Evolutionary conservation across 768 basidiomycete genomes (phyloP).

Genomic region (Lanmaoa pseudosensibilis): DNA sequence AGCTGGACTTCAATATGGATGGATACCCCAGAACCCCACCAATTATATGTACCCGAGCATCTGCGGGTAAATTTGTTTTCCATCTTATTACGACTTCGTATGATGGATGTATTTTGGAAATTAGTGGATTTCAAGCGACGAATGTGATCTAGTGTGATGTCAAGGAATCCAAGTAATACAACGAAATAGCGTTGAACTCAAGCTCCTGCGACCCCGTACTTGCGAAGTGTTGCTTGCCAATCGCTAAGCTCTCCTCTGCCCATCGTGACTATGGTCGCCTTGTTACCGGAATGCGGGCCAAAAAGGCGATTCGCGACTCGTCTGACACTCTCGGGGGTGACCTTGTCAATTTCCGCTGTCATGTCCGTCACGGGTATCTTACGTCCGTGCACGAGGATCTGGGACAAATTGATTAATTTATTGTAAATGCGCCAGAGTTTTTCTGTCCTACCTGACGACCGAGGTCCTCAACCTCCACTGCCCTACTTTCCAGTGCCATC

Average conservation of each 20-base stretch:
- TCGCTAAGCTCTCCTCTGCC: conserved; percentile 77
- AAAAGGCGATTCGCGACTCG: conserved; percentile 79
- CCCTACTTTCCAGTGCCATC: conserved; percentile 91
- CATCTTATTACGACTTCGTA: not conserved
- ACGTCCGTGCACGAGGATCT: conserved; percentile 84
- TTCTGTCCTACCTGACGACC: conserved; percentile 70
- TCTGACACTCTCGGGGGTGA: conserved; percentile 67
- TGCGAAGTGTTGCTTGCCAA: conserved; percentile 59
- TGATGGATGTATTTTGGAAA: not conserved
- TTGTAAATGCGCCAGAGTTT: not conserved
- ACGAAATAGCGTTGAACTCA: conserved; percentile 4
- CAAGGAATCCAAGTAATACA: not conserved
- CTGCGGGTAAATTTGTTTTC: conserved; percentile 41
- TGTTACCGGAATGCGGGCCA: conserved; percentile 57
- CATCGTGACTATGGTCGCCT: conserved; percentile 81
- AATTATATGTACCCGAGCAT: conserved; percentile 57
- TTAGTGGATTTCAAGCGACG: not conserved
- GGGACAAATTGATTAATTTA: conserved; percentile 5
- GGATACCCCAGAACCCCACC: conserved; percentile 72
- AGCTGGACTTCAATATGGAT: conserved; percentile 74
- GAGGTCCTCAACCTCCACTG: conserved; percentile 84
- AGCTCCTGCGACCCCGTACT: conserved; percentile 61
- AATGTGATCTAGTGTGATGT: not conserved
- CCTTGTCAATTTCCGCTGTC: conserved; percentile 79
- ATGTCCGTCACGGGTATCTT: conserved; percentile 90